A percentile compares a stretch with the other conserved stretches of the same genome.
These are phyloP conservation scores for Erythrophleum ivorense DNA, from an alignment of 331 rosid species.

Conservation along the genomic window DNA sequence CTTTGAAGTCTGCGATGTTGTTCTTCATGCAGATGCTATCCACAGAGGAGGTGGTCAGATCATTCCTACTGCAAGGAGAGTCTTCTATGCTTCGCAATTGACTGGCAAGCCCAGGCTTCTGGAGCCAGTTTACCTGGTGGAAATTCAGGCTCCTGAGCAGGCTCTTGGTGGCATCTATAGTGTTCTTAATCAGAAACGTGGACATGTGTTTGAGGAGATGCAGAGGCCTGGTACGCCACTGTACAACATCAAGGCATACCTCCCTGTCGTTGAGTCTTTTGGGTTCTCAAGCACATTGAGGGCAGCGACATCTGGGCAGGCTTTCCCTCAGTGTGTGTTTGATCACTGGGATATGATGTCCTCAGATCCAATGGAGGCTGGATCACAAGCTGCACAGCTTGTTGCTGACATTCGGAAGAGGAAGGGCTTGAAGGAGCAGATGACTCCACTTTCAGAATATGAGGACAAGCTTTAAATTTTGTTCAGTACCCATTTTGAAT, in stretches of 20 bases:
- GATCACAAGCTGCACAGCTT: constrained; percentile 64
- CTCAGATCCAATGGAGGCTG: constrained; percentile 77
- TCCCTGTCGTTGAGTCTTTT: constrained; percentile 74
- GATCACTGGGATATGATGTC: constrained; percentile 91
- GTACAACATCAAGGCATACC: constrained; percentile 83
- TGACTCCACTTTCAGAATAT: constrained; percentile 82
- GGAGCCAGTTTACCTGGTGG: constrained; percentile 81
- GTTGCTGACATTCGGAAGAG: constrained; percentile 78
- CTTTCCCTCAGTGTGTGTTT: constrained; percentile 92
- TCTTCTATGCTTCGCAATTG: constrained; percentile 77
- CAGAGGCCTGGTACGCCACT: constrained; percentile 95
- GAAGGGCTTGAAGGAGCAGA: constrained; percentile 89
- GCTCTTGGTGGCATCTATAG: constrained; percentile 93
- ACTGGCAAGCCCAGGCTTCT: constrained; percentile 86
- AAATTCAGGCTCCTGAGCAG: constrained; percentile 79
- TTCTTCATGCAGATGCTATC: constrained; percentile 84
- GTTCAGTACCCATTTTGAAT: background rate
- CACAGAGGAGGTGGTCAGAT: constrained; percentile 94
- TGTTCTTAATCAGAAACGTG: constrained; percentile 92
- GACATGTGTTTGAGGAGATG: constrained; percentile 85
- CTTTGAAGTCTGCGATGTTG: constrained; percentile 85
- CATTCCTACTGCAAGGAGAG: constrained; percentile 87
- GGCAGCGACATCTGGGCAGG: constrained; percentile 90
- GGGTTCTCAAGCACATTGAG: constrained; percentile 77
- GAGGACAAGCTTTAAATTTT: constrained; percentile 53